Conservation (phyloP, 768 basidiomycete species). For the Trametes maxima region DNA sequence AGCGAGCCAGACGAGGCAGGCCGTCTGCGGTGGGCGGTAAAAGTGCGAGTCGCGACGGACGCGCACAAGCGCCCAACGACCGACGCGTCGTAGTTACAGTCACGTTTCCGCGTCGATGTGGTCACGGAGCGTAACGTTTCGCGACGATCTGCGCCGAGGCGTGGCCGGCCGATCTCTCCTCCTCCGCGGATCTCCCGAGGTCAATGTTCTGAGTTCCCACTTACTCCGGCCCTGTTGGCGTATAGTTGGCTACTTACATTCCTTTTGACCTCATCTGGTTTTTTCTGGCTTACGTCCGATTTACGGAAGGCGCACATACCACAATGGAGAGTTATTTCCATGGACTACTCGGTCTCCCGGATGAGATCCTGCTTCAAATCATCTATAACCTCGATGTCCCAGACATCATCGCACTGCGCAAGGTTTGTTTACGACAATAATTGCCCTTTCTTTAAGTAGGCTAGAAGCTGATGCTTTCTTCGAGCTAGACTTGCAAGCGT, state of each 20-base stretch:
- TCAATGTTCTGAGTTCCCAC: no score
- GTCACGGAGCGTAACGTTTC: not conserved
- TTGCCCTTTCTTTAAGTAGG: no score
- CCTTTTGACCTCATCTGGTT: not conserved
- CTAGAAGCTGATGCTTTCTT: not conserved
- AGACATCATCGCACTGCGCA: conserved; percentile 23
- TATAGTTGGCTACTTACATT: no score
- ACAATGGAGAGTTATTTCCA: not conserved
- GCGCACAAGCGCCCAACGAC: conserved; percentile 1
- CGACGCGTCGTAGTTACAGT: conserved; percentile 15
- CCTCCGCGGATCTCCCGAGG: no score
- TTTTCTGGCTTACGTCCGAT: no score
- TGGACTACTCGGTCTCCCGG: conserved; percentile 23
- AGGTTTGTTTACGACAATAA: conserved; percentile 18
- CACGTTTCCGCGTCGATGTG: conserved; percentile 4
- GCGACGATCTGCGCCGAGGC: no score
- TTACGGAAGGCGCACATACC: not conserved
- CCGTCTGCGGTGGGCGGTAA: no score
- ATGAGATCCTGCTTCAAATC: conserved; percentile 28
- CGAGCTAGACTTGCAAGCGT: conserved; percentile 8
- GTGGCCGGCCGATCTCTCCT: no score
- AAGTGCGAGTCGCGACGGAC: not conserved
- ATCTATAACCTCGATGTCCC: conserved; percentile 15
- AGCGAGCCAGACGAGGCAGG: no score
- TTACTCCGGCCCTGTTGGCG: no score